Percentiles rank a stretch among this genome's conserved stretches.
Evolutionary conservation across 2,329 filamentous ascomycete genomes (phyloP).

Genomic region (Paracoccidioides lutzii): DNA sequence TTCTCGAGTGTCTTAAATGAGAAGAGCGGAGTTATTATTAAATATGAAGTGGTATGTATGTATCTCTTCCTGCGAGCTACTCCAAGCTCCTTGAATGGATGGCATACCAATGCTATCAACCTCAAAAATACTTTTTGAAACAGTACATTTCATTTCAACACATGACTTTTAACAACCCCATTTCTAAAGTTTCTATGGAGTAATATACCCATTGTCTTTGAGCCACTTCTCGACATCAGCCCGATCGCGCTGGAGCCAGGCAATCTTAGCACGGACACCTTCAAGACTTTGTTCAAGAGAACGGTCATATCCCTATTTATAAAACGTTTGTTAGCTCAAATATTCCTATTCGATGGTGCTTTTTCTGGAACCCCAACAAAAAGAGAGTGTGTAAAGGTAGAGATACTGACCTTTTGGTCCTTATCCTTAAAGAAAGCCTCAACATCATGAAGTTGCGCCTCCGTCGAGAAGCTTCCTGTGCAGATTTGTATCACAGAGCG

Average conservation of each 20-base stretch:
- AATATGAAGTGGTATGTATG: neutral
- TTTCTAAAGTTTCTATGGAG: slow-evolving; percentile 19
- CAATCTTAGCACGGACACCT: slow-evolving; percentile 68
- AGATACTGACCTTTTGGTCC: slow-evolving; percentile 55
- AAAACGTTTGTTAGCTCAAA: slow-evolving; percentile 9
- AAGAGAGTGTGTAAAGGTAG: neutral
- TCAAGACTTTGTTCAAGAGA: slow-evolving; percentile 83
- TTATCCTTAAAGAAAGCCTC: slow-evolving; percentile 69
- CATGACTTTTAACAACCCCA: too few species aligned
- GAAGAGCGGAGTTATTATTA: neutral
- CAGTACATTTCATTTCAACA: too few species aligned
- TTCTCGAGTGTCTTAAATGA: neutral
- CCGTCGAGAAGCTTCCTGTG: slow-evolving; percentile 65
- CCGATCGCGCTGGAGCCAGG: slow-evolving; percentile 65
- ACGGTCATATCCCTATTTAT: slow-evolving; percentile 57
- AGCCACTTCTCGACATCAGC: slow-evolving; percentile 65
- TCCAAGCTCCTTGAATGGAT: neutral
- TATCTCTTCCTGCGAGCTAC: neutral
- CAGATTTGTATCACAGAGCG: slow-evolving; percentile 72
- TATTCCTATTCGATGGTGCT: neutral
- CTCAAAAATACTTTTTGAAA: neutral
- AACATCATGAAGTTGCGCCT: slow-evolving; percentile 62
- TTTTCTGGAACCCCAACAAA: neutral
- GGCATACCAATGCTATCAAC: neutral
- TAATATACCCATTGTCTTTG: slow-evolving; percentile 50